Percentiles rank a stretch among this genome's conserved stretches.
Evolutionary conservation across 768 basidiomycete species (phyloP).

Genomic region (Leccinum olivaceopallidum): DNA sequence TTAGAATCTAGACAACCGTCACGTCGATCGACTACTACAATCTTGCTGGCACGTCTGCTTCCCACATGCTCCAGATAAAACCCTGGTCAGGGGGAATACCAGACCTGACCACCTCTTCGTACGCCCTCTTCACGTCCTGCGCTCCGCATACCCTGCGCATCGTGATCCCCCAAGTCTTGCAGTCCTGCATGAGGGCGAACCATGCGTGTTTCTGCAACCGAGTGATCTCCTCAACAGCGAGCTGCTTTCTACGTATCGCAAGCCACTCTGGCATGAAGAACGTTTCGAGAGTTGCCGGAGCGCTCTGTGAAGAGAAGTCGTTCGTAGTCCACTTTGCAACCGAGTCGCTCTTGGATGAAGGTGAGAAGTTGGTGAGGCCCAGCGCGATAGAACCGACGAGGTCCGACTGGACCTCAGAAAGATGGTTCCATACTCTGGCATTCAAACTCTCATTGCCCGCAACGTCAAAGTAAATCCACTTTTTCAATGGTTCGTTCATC

Average conservation of each 20-base stretch:
- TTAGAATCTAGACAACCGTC: too few species aligned
- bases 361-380: slow-evolving; percentile 58
- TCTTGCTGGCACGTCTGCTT: slow-evolving; percentile 25
- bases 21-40: slow-evolving; percentile 11
- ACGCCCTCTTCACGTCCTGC: slow-evolving; percentile 48
- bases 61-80: slow-evolving; percentile 69
- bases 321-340: slow-evolving; percentile 42
- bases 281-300: slow-evolving; percentile 37
- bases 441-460: slow-evolving; percentile 59
- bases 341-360: slow-evolving; percentile 37
- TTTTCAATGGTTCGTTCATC: slow-evolving; percentile 32
- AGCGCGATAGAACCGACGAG: slow-evolving; percentile 48
- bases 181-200: slow-evolving; percentile 58
- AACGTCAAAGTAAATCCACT: slow-evolving; percentile 65
- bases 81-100: slow-evolving; percentile 58
- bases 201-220: slow-evolving; percentile 55
- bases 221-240: slow-evolving; percentile 48
- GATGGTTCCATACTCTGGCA: slow-evolving; percentile 41
- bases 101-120: slow-evolving; percentile 42
- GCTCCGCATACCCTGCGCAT: slow-evolving; percentile 51
- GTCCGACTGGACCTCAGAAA: slow-evolving; percentile 23
- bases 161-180: slow-evolving; percentile 50
- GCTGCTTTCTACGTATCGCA: slow-evolving; percentile 48
- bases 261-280: slow-evolving; percentile 79
- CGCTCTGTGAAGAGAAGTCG: slow-evolving; percentile 25